Evolutionary conservation across 2,329 filamentous ascomycete species (phyloP), one percentile per base, ranked within the genome.

Genomic region (Neocatenulostroma microsporum): DNA sequence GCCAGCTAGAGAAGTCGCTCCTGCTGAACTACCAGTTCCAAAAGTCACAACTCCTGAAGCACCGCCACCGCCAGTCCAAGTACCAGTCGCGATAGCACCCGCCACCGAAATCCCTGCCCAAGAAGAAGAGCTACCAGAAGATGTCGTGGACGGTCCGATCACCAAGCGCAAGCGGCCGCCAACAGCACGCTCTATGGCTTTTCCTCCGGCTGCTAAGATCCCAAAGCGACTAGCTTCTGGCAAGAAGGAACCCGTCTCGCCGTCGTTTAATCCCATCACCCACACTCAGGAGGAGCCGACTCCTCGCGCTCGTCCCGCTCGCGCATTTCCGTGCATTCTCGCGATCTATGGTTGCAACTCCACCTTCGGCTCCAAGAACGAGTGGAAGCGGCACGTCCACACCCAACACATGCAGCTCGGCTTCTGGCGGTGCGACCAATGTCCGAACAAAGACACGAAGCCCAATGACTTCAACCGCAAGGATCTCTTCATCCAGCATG

Each of bases 371-470:
- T 80, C 73, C 48, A 94, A 94, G 64, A 94, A 94, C 56, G 88
- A 94, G 59, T 95, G 88, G 89, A 95, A 95, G 61, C 78, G 89
- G 0, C 89, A 96, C 56, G 77, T 89, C 51, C 67, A 70, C 21
- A 83, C 82, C 0, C 83, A 93, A 55, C 88, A 96, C 55, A 68
- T 94, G 15, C 74, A 80, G 36, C 68, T 84, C 3, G 66, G 73
- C 30, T 83, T 79, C 61, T 95, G 80, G 76, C 69, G 81, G 39
- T 95, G 88, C 63, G 73, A 79, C 46, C 67, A 82, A 20, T 81
- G 76, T 42, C 54, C 60, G 21, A 48, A 55, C 36, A 42, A 50
- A 12, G 48, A 54, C 23, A 39, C 44, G 42, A 28, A 26, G 45
- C 40, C 56, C 35, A 78, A 80, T 49, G 79, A 77, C 58, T 94